phyloP scores from a whole-genome alignment of 2,329 filamentous ascomycete genomes.

The Tricladium varicosporioides region DNA sequence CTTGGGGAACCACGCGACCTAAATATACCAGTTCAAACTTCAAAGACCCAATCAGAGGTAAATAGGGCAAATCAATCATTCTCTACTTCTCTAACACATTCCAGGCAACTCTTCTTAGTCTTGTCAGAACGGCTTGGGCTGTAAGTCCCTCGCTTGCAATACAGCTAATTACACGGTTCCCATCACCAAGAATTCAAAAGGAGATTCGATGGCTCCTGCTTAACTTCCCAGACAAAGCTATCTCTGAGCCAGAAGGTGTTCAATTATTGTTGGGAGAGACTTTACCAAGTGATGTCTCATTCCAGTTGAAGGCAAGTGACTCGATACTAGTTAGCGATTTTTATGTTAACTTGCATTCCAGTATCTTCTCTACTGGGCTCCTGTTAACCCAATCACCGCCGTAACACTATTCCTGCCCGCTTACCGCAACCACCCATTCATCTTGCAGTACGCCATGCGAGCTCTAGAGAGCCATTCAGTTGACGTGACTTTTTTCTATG shows the following conservation, averaged over 20 bases:
- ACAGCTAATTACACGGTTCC: conserved; percentile 77
- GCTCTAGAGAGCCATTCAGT: conserved; percentile 90
- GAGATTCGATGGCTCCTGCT: conserved; percentile 80
- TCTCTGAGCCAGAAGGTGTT: conserved; percentile 78
- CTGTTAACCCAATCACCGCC: conserved; percentile 89
- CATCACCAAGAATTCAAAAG: conserved; percentile 66
- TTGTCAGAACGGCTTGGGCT: conserved; percentile 81
- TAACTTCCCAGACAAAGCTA: conserved; percentile 78
- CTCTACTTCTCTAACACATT: conserved; percentile 36
- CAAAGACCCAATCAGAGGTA: conserved; percentile 43
- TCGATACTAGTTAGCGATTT: background rate
- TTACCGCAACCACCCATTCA: conserved; percentile 86
- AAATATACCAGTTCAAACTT: conserved; percentile 11
- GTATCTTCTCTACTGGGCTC: conserved; percentile 90
- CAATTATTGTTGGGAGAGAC: conserved; percentile 75
- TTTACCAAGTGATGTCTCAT: conserved; percentile 75
- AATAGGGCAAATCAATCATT: conserved; percentile 14
- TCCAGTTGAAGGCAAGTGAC: conserved; percentile 73
- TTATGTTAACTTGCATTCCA: conserved; percentile 39
- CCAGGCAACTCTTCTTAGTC: conserved; percentile 41
- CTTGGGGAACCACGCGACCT: conserved; percentile 62
- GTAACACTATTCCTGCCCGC: conserved; percentile 90
- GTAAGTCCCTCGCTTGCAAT: conserved; percentile 86
- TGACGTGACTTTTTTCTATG: conserved; percentile 98
- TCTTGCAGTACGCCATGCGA: conserved; percentile 96